Percentiles rank a stretch among this genome's conserved stretches.
Evolutionary conservation across 1,284 basidiomycete genomes (phyloP).

Genomic region (Amylostereum areolatum): DNA sequence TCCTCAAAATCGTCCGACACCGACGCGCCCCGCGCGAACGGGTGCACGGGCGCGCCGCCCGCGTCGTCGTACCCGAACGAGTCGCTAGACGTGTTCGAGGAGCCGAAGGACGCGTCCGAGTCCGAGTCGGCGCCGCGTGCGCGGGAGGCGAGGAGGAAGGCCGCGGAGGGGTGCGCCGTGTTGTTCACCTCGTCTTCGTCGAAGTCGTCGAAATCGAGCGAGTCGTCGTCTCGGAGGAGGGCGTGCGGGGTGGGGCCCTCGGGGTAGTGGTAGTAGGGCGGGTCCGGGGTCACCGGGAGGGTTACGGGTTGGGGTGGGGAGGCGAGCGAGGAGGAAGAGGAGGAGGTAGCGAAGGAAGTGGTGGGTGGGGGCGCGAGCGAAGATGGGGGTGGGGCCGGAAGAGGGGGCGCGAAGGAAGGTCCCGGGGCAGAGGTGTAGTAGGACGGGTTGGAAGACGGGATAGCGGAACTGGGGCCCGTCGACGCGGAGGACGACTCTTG

Average conservation of each 20-base stretch:
- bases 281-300: no score
- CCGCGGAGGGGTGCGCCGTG: slow-evolving; percentile 23
- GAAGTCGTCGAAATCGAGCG: slow-evolving; percentile 12
- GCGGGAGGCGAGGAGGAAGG: slow-evolving; percentile 24
- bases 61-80: slow-evolving; percentile 19
- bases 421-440: no score
- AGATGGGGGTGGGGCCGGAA: no score
- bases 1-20: slow-evolving; percentile 38
- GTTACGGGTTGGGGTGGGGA: no score
- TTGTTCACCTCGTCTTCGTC: slow-evolving; percentile 32
- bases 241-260: slow-evolving; percentile 10
- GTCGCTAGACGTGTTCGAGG: not conserved
- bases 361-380: no score
- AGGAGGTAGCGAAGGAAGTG: no score
- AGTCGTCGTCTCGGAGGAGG: slow-evolving; percentile 11
- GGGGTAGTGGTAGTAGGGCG: no score
- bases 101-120: slow-evolving; percentile 8
- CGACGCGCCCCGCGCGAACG: slow-evolving; percentile 38
- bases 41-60: slow-evolving; percentile 40
- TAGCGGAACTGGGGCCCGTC: not conserved
- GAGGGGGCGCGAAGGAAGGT: no score
- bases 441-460: no score
- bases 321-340: no score
- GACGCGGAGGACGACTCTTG: slow-evolving; percentile 1
- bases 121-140: slow-evolving; percentile 16